phyloP scores from a whole-genome alignment of 805 yeast genomes.

The Saccharomycopsis sp. region DNA sequence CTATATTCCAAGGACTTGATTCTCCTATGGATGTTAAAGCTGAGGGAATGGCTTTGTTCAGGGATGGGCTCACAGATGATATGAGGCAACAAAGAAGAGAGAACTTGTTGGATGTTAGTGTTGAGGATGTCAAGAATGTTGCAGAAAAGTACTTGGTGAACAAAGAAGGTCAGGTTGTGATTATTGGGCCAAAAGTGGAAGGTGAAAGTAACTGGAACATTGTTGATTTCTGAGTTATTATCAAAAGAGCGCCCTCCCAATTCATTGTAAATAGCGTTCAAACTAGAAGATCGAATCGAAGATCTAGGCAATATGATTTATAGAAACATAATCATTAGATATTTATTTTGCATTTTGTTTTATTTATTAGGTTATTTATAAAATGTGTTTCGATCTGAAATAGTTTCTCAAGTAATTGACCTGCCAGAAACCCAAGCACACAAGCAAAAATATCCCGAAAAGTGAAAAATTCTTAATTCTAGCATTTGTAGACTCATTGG shows the following conservation, averaged over 20 bases:
- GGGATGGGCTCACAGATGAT: conserved; percentile 64
- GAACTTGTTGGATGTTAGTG: conserved; percentile 55
- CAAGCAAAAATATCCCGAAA: conserved; percentile 54
- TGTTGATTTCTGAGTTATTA: conserved; percentile 16
- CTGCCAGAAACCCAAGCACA: conserved; percentile 88
- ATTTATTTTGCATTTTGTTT: background rate
- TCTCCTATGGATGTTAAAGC: conserved; percentile 76
- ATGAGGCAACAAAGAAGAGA: conserved; percentile 76
- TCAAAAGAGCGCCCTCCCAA: too few species aligned
- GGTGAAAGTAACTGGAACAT: conserved; percentile 15
- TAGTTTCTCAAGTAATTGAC: conserved; percentile 83
- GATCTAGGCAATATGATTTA: too few species aligned
- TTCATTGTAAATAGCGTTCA: too few species aligned
- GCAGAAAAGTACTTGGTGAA: conserved; percentile 55
- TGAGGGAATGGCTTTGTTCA: conserved; percentile 64
- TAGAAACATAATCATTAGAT: too few species aligned
- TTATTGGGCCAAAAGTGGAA: conserved; percentile 36
- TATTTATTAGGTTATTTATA: conserved; percentile 5
- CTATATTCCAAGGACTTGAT: conserved; percentile 86
- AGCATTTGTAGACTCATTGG: conserved; percentile 91
- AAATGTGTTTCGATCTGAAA: conserved; percentile 77
- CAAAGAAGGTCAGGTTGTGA: conserved; percentile 29
- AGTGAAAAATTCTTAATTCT: conserved; percentile 86
- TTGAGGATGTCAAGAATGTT: conserved; percentile 52
- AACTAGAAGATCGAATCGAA: too few species aligned